phyloP scores from a whole-genome alignment of 2,329 filamentous ascomycete genomes.

The Exophiala bonariae region DNA sequence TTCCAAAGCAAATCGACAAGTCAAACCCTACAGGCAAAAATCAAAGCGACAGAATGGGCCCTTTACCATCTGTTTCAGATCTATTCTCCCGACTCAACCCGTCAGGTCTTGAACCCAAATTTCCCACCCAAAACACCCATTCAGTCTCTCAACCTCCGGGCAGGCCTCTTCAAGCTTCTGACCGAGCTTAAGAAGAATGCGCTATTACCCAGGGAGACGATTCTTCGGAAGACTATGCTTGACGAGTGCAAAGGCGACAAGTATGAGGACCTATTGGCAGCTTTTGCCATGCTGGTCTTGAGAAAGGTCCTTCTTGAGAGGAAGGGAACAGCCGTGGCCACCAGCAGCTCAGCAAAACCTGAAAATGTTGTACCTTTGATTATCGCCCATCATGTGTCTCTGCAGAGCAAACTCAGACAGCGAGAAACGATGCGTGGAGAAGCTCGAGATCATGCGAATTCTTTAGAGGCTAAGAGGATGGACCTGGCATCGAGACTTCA shows the following conservation, averaged over 20 bases:
- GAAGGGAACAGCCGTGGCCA: neutral
- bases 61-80: constrained; percentile 83
- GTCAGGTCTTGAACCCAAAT: constrained; percentile 82
- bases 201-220: constrained; percentile 72
- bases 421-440: constrained; percentile 6
- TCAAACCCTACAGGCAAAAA: constrained; percentile 77
- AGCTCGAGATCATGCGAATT: constrained; percentile 1
- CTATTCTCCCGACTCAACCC: constrained; percentile 76
- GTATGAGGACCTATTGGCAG: constrained; percentile 79
- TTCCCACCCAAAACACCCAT: constrained; percentile 88
- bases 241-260: constrained; percentile 94
- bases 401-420: constrained; percentile 42
- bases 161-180: constrained; percentile 76
- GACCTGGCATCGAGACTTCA: constrained; percentile 1
- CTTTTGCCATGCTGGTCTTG: constrained; percentile 81
- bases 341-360: constrained; percentile 31
- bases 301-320: constrained; percentile 52
- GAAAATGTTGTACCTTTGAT: constrained; percentile 62
- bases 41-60: constrained; percentile 84
- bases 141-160: constrained; percentile 86
- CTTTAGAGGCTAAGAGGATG: neutral
- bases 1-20: constrained; percentile 56
- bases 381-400: constrained; percentile 69
- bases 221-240: constrained; percentile 90
- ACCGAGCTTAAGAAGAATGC: constrained; percentile 88